These are phyloP conservation scores for Circinella minor DNA, from an alignment of 371 early-diverging fungal genomes.

Conservation along the genomic window DNA sequence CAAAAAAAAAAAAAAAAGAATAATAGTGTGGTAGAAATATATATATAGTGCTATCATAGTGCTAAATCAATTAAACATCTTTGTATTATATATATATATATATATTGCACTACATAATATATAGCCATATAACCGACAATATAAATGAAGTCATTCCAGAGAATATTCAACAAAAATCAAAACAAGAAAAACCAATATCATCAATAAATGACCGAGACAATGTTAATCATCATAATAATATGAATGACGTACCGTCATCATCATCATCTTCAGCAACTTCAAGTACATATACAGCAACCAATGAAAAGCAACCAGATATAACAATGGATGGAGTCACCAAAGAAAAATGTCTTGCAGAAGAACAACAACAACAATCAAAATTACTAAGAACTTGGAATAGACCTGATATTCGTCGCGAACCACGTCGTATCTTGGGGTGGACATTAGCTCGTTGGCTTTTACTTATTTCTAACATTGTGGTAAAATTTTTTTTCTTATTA, in stretches of 20 bases:
- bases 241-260: too few species aligned
- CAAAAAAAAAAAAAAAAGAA: too few species aligned
- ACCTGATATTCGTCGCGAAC: constrained; percentile 16
- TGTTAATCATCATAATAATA: too few species aligned
- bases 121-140: not conserved
- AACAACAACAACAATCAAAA: constrained; percentile 4
- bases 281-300: constrained; percentile 9
- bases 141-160: constrained; percentile 11
- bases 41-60: too few species aligned
- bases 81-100: too few species aligned
- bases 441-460: constrained; percentile 29
- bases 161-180: constrained; percentile 2
- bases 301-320: not conserved
- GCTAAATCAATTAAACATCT: too few species aligned
- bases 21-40: too few species aligned
- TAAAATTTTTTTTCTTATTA: constrained; percentile 1
- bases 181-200: not conserved
- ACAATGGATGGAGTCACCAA: not conserved
- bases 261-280: not conserved
- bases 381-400: constrained; percentile 13
- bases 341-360: constrained; percentile 10
- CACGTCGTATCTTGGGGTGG: constrained; percentile 22
- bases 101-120: too few species aligned
- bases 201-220: not conserved
- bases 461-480: constrained; percentile 17